Base-by-base conservation (phyloP, 768 basidiomycete genomes). In the Daedalea quercina region DNA sequence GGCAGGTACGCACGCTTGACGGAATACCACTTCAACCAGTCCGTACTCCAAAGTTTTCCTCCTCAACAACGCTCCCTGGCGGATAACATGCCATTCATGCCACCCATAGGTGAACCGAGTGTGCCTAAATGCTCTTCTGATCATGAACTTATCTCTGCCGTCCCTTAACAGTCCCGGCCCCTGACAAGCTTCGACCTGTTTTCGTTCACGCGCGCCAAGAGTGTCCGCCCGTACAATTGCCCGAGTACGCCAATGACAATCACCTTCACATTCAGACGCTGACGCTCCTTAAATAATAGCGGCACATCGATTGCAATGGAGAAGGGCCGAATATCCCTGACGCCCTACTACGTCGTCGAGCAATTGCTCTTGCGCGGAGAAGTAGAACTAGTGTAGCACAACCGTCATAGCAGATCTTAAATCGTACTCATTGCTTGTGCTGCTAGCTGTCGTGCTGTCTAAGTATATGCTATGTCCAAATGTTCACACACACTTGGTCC, bases 21-120 rank as follows among this genome's bases (percentile, higher is more conserved):
- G 0, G 90, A 91, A 58, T 75, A 81, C 23, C 90, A 95, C 65
- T 87, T 90, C 59, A 77, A 79, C 52, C 69, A 78, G n/a, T 82
- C 88, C 1, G 91, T 95, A 3, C 73, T 97, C 24, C 87, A 92
- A 60, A 80, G 84, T 56, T 70, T 97, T 26, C 94, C 94, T 0
- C 81, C 80, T 43, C 75, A 80, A 47, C 85, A 95, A 60, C 77
- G 82, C 20, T 79, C 83, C 47, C 71, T 95, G 51, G 89, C 93
- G 52, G 91, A 94, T 61, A 76, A 78, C 6, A 73, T 79, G 3
- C 71, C 80, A 9, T 85, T 87, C 62, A 77, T 85, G 58, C 87
- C 81, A 44, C 79, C 77, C n/a, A 94, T 85, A 89, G 77, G 79
- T 84, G 37, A 50, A 82, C 71, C 20, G 63, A 47, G 25, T 40